Percentiles rank a stretch among this genome's conserved stretches.
phyloP scores from a whole-genome alignment of 1,284 basidiomycete species.

The Marasmius tenuissimus region DNA sequence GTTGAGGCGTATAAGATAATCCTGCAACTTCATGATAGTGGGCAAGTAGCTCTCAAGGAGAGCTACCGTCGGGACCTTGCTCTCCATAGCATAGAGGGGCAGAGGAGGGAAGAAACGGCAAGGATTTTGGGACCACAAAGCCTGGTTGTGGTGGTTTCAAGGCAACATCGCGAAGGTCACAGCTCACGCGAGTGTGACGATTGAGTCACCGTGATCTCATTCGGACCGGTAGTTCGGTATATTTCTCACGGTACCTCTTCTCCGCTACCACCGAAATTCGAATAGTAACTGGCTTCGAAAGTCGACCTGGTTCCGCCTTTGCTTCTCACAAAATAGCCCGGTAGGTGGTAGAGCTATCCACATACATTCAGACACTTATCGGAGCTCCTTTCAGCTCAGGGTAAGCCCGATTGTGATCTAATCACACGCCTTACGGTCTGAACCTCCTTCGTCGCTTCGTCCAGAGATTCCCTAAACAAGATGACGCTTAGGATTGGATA shows the following conservation, averaged over 20 bases:
- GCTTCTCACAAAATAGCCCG: no score
- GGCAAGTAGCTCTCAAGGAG: slow-evolving; percentile 35
- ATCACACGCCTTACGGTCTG: no score
- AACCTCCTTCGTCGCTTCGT: not conserved
- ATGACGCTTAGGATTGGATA: slow-evolving; percentile 49
- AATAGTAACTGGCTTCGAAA: not conserved
- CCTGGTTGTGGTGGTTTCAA: no score
- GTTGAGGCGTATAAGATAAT: slow-evolving; percentile 35
- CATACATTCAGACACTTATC: no score
- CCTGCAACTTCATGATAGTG: slow-evolving; percentile 34
- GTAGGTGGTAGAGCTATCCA: no score
- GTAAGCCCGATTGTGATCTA: no score
- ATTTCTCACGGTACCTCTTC: not conserved
- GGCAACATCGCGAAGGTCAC: no score
- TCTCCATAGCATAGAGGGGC: not conserved
- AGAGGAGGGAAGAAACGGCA: not conserved
- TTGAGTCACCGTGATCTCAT: no score
- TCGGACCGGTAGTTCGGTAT: no score
- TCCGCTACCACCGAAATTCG: not conserved
- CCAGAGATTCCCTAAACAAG: not conserved
- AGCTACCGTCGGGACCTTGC: slow-evolving; percentile 15
- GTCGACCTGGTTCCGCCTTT: not conserved
- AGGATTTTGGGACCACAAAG: no score
- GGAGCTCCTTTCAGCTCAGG: no score
- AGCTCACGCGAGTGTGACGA: no score